Evolutionary conservation across 1,284 basidiomycete species (phyloP).

Genomic region (Rhizoctonia solani): DNA sequence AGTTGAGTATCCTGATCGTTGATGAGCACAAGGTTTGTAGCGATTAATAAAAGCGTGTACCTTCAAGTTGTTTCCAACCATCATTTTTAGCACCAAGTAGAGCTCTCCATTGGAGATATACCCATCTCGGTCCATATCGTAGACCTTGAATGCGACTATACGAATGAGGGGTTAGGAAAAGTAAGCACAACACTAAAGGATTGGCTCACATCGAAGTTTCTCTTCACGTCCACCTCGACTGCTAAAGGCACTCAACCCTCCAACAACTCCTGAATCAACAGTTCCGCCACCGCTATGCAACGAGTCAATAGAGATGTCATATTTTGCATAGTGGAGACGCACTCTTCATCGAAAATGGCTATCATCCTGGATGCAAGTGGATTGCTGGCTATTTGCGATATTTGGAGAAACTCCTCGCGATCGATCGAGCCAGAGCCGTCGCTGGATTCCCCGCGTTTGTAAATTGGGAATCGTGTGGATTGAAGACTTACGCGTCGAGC

Average conservation of each 20-base stretch:
- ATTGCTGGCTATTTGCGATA: conserved; percentile 98
- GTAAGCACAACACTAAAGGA: background rate
- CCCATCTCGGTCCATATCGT: conserved; percentile 97
- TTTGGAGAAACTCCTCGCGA: conserved; percentile 97
- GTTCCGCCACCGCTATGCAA: conserved; percentile 85
- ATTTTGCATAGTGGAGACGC: conserved; percentile 45
- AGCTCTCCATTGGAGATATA: conserved; percentile 99
- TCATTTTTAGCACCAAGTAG: conserved; percentile 99
- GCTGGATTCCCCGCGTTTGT: conserved; percentile 47
- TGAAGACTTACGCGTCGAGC: conserved; percentile 73
- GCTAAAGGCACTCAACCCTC: conserved; percentile 95
- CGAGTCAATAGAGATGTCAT: background rate
- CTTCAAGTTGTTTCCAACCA: conserved; percentile 99
- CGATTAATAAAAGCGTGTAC: conserved; percentile 50
- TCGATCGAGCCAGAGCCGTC: conserved; percentile 98
- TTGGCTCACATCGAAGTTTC: conserved; percentile 85
- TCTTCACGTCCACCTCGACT: conserved; percentile 95
- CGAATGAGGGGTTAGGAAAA: background rate
- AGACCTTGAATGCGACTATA: conserved; percentile 95
- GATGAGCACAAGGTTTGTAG: conserved; percentile 12
- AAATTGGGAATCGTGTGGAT: background rate
- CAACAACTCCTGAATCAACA: conserved; percentile 99
- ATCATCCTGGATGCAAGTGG: conserved; percentile 97
- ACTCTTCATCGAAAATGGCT: conserved; percentile 99
- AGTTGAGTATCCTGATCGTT: conserved; percentile 87